Evolutionary conservation across 495 filamentous ascomycete species (phyloP).

Genomic region (Lasiosphaeria miniovina): DNA sequence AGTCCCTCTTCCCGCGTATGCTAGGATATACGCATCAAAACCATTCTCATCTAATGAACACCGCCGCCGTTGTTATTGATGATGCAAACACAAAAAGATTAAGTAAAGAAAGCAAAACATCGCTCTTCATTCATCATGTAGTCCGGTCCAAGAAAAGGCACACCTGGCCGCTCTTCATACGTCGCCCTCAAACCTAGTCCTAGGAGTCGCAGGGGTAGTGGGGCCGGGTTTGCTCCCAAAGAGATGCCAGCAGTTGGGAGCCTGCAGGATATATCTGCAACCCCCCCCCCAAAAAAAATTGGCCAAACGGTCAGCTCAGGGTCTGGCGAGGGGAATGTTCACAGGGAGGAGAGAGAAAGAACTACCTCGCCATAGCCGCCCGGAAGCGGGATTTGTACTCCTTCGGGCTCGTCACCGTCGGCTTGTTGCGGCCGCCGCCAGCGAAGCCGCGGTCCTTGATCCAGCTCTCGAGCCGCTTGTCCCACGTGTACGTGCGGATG

Average conservation of each 20-base stretch:
- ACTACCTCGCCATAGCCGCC: conserved; percentile 94
- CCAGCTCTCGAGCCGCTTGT: conserved; percentile 98
- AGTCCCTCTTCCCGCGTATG: too few relatives aligned
- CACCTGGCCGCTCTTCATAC: background rate
- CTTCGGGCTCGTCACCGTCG: conserved; percentile 94
- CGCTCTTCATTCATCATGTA: too few relatives aligned
- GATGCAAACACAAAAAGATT: too few relatives aligned
- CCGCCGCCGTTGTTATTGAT: too few relatives aligned
- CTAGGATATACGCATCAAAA: too few relatives aligned
- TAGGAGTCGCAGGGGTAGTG: conserved; percentile 20
- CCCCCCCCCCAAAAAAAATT: too few relatives aligned
- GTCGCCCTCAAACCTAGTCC: conserved; percentile 32
- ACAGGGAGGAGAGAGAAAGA: conserved; percentile 54
- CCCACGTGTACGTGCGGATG: conserved; percentile 98
- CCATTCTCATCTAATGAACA: too few relatives aligned
- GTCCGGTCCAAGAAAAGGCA: too few relatives aligned
- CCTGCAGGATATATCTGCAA: conserved; percentile 48
- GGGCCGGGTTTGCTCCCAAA: conserved; percentile 29
- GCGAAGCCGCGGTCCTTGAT: conserved; percentile 93
- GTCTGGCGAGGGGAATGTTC: too few relatives aligned
- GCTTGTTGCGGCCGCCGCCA: conserved; percentile 79
- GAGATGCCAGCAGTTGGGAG: conserved; percentile 50
- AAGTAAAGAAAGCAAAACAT: too few relatives aligned
- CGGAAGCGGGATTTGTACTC: conserved; percentile 96
- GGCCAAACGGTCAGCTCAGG: too few relatives aligned